A percentile compares a stretch with the other conserved stretches of the same genome.
phyloP scores from a whole-genome alignment of 352 stramenopile genomes.

The Globisporangium spinosum region DNA sequence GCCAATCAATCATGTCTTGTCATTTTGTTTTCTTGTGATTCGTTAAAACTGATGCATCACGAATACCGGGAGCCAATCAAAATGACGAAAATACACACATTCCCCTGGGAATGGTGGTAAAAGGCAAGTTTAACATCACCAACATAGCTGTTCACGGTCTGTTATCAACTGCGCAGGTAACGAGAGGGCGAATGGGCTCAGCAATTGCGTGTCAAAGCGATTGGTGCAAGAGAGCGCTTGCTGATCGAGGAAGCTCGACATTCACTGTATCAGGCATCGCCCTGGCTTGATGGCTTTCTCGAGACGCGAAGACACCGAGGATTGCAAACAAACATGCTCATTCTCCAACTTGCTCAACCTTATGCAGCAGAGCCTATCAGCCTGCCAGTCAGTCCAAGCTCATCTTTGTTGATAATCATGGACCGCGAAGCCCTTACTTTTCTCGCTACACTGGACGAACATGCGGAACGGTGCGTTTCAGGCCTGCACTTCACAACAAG shows the following conservation, averaged over 20 bases:
- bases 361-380: neutral
- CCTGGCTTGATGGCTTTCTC: neutral
- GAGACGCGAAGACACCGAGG: neutral
- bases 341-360: neutral
- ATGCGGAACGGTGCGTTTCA: constrained; percentile 63
- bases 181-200: neutral
- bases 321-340: neutral
- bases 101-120: neutral
- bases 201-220: too few species aligned
- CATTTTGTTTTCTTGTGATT: neutral
- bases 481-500: too few species aligned
- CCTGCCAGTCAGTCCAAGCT: neutral
- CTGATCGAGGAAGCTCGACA: neutral
- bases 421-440: constrained; percentile 79
- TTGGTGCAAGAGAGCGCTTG: neutral
- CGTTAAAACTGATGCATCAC: neutral
- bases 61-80: neutral
- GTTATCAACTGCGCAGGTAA: neutral
- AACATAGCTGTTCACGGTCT: neutral
- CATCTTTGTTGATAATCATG: constrained; percentile 31
- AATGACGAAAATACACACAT: neutral
- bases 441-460: constrained; percentile 79
- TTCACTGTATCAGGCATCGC: neutral
- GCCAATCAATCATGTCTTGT: neutral
- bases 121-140: constrained; percentile 3